Percentiles rank a stretch among this genome's conserved stretches.
Conservation (phyloP, 2,329 filamentous ascomycete genomes). For the Neodidymelliopsis sp. region DNA sequence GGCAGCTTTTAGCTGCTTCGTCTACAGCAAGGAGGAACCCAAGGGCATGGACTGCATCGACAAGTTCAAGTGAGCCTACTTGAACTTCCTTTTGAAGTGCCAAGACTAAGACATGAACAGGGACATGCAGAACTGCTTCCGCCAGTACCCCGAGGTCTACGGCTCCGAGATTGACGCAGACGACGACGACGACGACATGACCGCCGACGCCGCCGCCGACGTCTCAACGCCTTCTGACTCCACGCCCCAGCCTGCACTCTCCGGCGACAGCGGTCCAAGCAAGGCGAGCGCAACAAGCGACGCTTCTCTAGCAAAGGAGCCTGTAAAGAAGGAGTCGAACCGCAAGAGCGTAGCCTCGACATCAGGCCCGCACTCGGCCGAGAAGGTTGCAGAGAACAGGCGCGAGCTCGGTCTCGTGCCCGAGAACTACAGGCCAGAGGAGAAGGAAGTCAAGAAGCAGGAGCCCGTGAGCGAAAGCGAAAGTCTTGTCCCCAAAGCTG, state of each 20-base stretch:
- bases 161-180: constrained; percentile 86
- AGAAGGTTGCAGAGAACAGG: constrained; percentile 19
- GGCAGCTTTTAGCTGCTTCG: constrained; percentile 96
- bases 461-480: constrained; percentile 56
- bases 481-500: constrained; percentile 58
- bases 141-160: constrained; percentile 90
- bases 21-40: constrained; percentile 91
- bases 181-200: constrained; percentile 67
- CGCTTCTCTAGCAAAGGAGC: not conserved
- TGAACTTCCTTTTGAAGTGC: not conserved
- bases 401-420: constrained; percentile 28
- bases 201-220: constrained; percentile 23
- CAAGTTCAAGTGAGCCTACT: constrained; percentile 82
- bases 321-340: constrained; percentile 4
- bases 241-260: not conserved
- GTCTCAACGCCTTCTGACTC: constrained; percentile 10
- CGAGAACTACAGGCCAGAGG: constrained; percentile 27
- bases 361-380: constrained; percentile 19
- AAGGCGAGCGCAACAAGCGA: not conserved
- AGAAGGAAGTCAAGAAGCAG: constrained; percentile 19
- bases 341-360: constrained; percentile 12
- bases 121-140: constrained; percentile 97
- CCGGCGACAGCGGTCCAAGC: constrained; percentile 1
- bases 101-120: constrained; percentile 56
- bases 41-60: constrained; percentile 99